Conservation (phyloP, 331 rosid genomes). For the Arachis monticola region DNA sequence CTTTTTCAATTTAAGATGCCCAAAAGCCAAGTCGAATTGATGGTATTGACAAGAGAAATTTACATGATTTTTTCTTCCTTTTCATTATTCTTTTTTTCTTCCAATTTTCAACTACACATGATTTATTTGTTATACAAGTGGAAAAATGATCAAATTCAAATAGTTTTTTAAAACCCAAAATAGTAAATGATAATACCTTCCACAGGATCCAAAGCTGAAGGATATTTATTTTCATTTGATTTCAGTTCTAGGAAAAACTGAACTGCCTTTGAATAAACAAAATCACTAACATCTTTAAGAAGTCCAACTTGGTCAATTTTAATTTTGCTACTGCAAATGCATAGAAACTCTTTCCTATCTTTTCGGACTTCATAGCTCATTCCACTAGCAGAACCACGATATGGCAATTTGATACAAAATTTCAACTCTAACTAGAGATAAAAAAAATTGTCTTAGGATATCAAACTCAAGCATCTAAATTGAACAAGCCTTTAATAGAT, state of each 20-base stretch:
- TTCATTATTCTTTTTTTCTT: background rate
- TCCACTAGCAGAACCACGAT: conserved; percentile 79
- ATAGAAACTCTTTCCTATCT: conserved; percentile 65
- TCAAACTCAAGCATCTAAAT: no score
- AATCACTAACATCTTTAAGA: conserved; percentile 71
- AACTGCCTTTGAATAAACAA: conserved; percentile 80
- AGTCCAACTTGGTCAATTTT: conserved; percentile 68
- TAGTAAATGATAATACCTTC: conserved; percentile 54
- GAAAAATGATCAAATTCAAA: conserved; percentile 9
- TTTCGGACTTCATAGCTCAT: conserved; percentile 78
- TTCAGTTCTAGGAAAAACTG: conserved; percentile 71
- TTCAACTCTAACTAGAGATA: no score
- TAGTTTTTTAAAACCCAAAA: conserved; percentile 25
- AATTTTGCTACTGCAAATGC: conserved; percentile 64
- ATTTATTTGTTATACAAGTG: conserved; percentile 8
- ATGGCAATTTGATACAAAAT: conserved; percentile 61
- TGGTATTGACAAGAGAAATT: conserved; percentile 16
- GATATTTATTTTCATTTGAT: conserved; percentile 70
- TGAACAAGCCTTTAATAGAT: no score
- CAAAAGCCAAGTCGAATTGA: conserved; percentile 27
- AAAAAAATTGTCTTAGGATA: no score
- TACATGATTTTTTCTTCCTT: background rate
- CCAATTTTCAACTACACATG: conserved; percentile 14
- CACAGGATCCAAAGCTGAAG: conserved; percentile 84
- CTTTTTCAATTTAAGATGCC: conserved; percentile 3